These are phyloP conservation scores for Colletotrichum somersetense DNA, from an alignment of 2,329 filamentous ascomycete species.

Conservation along the genomic window DNA sequence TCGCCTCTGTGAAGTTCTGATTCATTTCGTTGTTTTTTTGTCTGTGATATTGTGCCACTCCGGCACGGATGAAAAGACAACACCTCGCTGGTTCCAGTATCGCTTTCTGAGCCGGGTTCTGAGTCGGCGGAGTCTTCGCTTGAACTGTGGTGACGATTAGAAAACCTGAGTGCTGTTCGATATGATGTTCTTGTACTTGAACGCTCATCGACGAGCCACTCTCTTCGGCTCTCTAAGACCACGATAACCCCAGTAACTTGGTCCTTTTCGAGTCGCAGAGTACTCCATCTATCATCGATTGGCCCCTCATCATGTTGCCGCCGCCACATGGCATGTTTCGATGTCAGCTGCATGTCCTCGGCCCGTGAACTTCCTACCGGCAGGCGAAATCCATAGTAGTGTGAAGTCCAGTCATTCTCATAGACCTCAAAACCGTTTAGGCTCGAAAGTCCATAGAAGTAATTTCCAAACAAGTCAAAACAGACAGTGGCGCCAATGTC, in stretches of 20 bases:
- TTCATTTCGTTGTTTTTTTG: slow-evolving; percentile 49
- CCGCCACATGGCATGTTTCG: slow-evolving; percentile 69
- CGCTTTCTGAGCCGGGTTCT: slow-evolving; percentile 6
- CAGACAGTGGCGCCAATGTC: slow-evolving; percentile 77
- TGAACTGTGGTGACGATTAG: slow-evolving; percentile 13
- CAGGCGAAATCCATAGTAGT: slow-evolving; percentile 76
- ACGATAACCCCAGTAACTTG: slow-evolving; percentile 69
- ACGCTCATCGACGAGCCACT: slow-evolving; percentile 69
- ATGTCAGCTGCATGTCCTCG: slow-evolving; percentile 53
- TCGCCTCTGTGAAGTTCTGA: slow-evolving; percentile 63
- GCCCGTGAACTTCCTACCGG: slow-evolving; percentile 62
- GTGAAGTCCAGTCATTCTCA: slow-evolving; percentile 75
- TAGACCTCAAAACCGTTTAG: slow-evolving; percentile 72
- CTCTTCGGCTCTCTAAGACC: slow-evolving; percentile 76
- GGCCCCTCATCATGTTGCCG: slow-evolving; percentile 77
- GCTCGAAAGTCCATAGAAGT: slow-evolving; percentile 79
- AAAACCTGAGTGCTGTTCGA: slow-evolving; percentile 64
- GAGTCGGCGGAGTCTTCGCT: slow-evolving; percentile 43
- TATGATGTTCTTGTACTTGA: slow-evolving; percentile 76
- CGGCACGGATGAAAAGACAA: not conserved
- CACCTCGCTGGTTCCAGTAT: not conserved
- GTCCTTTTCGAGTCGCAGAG: slow-evolving; percentile 71
- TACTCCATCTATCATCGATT: slow-evolving; percentile 81
- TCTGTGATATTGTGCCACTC: not conserved
- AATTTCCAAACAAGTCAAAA: slow-evolving; percentile 75